phyloP scores from a whole-genome alignment of 2,329 filamentous ascomycete species.

The Ophiobolus disseminans region DNA sequence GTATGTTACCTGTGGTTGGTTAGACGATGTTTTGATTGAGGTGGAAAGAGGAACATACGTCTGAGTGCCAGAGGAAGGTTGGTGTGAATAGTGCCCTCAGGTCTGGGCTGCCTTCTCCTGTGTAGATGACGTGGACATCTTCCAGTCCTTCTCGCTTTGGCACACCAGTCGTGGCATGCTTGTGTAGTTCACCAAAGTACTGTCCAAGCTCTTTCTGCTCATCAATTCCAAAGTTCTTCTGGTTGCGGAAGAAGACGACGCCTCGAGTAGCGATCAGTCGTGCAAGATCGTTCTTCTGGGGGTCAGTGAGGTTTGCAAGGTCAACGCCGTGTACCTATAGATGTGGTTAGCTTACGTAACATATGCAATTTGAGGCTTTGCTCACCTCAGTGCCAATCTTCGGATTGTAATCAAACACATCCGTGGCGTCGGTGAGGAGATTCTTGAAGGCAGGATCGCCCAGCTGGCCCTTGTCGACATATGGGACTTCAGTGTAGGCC shows the following conservation, averaged over 20 bases:
- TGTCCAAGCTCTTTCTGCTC: conserved; percentile 59
- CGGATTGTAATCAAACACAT: conserved; percentile 64
- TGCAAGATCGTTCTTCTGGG: conserved; percentile 63
- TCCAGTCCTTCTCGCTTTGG: conserved; percentile 59
- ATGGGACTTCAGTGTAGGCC: conserved; percentile 56
- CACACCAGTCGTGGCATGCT: conserved; percentile 62
- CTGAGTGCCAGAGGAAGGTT: conserved; percentile 63
- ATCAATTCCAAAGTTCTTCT: conserved; percentile 62
- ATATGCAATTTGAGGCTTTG: too few species aligned
- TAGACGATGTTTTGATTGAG: conserved; percentile 14
- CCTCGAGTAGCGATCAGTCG: conserved; percentile 61
- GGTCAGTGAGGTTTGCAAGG: conserved; percentile 58
- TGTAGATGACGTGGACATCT: conserved; percentile 65
- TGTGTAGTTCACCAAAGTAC: conserved; percentile 62
- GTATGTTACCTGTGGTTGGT: conserved; percentile 57
- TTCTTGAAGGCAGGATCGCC: conserved; percentile 63
- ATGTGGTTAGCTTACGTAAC: too few species aligned
- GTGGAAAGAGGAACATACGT: conserved; percentile 53
- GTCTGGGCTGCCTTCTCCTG: conserved; percentile 60
- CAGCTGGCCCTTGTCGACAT: conserved; percentile 61
- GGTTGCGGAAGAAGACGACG: conserved; percentile 65
- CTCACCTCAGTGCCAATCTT: conserved; percentile 65
- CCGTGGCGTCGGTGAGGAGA: conserved; percentile 59
- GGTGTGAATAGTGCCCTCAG: conserved; percentile 63
- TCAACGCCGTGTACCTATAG: conserved; percentile 60